Base-by-base conservation (phyloP, 2,329 filamentous ascomycete species). In the Fusarium aywerte region DNA sequence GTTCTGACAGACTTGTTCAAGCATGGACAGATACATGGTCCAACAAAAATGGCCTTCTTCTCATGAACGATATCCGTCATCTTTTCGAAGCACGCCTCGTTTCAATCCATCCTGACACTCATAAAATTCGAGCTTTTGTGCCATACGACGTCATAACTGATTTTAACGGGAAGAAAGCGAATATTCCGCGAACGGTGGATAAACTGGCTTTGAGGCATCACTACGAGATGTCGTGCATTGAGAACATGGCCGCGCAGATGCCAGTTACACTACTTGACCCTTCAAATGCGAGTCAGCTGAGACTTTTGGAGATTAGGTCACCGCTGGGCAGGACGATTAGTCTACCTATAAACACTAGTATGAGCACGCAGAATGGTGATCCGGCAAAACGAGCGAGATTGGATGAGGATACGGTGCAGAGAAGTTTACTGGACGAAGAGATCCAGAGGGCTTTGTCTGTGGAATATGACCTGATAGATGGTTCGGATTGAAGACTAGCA, bases 41-140 rank as follows among this genome's bases (percentile, higher is more conserved):
- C 3, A 35, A 23, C 12, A 49, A 49, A 4, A 49, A 49, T 1
- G 45, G 45, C 0, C 25, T 49, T 11, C 45, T 49, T 7, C 45
- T 49, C 9, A 49, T 49, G 45, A 38, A 33, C 5, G 21, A 49
- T 0, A 49, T 49, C 2, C 9, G 33, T 1, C 45, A 49, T 16
- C 50, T 63, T 3, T 71, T 72, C 15, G 67, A 71, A 27, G 53
- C 57, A 0, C 52, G 72, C 0, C 48, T 71, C 1, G 62, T 73
- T 15, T 73, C 73, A 2, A 73, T 75, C 5, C 65, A 75, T 44
- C 73, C 69, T 1, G 43, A 61, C 1, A 71, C 72, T 1, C 16
- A 55, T 1, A 58, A 35, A 8, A 58, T 74, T 3, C 69, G 69
- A 9, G 27, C 23, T 0, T 63, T 66, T 11, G 39, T 60, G 2